Evolutionary conservation across 495 filamentous ascomycete species (phyloP).

Genomic region (Oidiodendron maius): DNA sequence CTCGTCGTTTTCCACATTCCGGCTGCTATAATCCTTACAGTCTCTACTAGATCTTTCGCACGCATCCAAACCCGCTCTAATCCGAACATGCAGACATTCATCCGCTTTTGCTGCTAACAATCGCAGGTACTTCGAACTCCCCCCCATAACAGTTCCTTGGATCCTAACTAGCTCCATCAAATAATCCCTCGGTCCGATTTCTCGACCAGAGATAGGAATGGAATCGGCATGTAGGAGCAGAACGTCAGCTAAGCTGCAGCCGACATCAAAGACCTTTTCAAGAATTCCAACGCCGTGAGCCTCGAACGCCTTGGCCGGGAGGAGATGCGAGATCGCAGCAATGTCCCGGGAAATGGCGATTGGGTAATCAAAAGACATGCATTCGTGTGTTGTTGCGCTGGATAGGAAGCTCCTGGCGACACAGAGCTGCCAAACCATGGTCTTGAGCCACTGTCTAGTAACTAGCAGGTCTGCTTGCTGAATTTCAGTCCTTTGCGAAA

Average conservation of each 20-base stretch:
- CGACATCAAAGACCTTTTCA: slow-evolving; percentile 17
- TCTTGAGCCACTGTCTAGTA: slow-evolving; percentile 54
- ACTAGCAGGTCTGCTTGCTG: slow-evolving; percentile 54
- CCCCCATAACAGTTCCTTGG: neutral
- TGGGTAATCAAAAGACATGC: slow-evolving; percentile 13
- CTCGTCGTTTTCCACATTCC: no score
- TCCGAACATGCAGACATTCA: slow-evolving; percentile 2
- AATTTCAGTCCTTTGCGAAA: slow-evolving; percentile 20
- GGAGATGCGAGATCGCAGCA: neutral
- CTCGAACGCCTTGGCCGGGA: slow-evolving; percentile 11
- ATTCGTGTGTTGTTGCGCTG: neutral
- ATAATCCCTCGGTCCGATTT: slow-evolving; percentile 13
- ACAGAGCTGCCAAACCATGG: slow-evolving; percentile 55
- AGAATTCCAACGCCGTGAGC: slow-evolving; percentile 14
- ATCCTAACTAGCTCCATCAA: slow-evolving; percentile 10
- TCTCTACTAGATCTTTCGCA: no score
- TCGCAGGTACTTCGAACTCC: slow-evolving; percentile 4
- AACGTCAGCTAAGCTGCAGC: slow-evolving; percentile 15
- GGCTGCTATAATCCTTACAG: no score
- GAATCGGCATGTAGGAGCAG: neutral
- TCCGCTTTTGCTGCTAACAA: slow-evolving; percentile 5
- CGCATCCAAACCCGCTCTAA: no score
- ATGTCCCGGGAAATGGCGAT: slow-evolving; percentile 11
- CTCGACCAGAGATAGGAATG: neutral
- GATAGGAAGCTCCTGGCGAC: slow-evolving; percentile 43